A percentile compares a stretch with the other conserved stretches of the same genome.
Evolutionary conservation across 257 asterid species (phyloP).

Genomic region (Coffea canephora): DNA sequence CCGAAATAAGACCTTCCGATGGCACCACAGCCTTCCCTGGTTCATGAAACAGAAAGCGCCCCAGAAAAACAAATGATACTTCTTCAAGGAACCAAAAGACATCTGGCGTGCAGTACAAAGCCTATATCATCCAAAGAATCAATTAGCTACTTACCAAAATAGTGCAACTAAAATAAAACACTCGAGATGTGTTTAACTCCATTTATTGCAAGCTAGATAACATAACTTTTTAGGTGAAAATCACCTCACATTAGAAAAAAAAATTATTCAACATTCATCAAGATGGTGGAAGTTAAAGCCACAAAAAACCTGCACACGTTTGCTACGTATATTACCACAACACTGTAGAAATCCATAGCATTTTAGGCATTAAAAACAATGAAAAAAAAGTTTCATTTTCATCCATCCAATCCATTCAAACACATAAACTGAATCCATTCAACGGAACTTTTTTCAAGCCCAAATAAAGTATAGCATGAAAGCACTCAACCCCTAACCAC

Average conservation of each 20-base stretch:
- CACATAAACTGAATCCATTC: no score
- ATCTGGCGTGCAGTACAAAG: constrained; percentile 69
- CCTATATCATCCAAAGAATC: constrained; percentile 45
- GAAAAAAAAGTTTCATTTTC: background rate
- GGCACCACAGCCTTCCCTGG: constrained; percentile 71
- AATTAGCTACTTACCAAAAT: constrained; percentile 26
- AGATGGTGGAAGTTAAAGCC: background rate
- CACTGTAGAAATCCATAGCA: background rate
- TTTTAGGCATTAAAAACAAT: background rate
- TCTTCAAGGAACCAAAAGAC: constrained; percentile 82
- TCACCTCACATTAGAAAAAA: background rate
- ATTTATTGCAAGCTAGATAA: background rate
- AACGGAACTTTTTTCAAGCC: no score
- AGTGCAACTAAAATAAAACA: background rate
- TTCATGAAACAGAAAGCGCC: constrained; percentile 69
- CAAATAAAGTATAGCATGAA: no score
- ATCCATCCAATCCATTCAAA: background rate
- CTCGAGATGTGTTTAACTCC: background rate
- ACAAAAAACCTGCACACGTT: background rate
- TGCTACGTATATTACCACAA: background rate
- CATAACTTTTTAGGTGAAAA: no score
- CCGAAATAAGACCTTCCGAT: constrained; percentile 56
- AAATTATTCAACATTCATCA: background rate
- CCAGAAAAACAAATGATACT: constrained; percentile 59
- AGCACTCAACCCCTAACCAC: no score